Evolutionary conservation across 352 stramenopile species (phyloP), one percentile per base, ranked within the genome.

Genomic region (Thraustochytrium sp.): DNA sequence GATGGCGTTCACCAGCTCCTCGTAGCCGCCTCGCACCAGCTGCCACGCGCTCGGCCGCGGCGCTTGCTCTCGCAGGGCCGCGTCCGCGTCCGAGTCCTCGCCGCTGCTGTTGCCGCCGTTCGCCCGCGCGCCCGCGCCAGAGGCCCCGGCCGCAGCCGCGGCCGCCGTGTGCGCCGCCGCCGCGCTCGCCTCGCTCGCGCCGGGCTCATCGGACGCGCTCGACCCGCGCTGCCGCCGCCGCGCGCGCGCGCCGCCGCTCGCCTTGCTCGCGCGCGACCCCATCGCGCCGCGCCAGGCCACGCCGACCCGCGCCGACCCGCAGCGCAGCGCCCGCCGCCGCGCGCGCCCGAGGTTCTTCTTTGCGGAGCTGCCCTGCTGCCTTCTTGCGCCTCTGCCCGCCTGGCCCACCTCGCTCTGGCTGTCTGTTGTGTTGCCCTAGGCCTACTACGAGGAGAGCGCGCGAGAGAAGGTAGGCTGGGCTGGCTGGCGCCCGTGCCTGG

Each of bases 1-100:
- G 85, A 99, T 98, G 40, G 97, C 92, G 86, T 98, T 95, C 48
- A 98, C 95, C 38, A 98, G 87, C 85, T 98, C 93, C 76, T 95
- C 93, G 89, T 98, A 99, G 42, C 55, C 75, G 21, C 61, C 55
- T 23, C 61, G 55, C 51, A 84, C 23, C 34, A 73, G 49, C 36
- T 84, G 75, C 55, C 61, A 84, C 23, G 26, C 29, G 26, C 59
- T 80, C 38, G 84, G 4, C 8, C 51, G 46, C 42, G 68, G 68
- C 31, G 26, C 31, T 23, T 64, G 34, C 16, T 64, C 68, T 9
- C 31, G 8, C 40, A 62, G 34, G 16, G 38, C 68, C 21, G 18
- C 68, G 13, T 80, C 68, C 36, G 26, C 54, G 29, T 5, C 26
- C 9, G 48, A 23, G 65, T 40, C 40, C 21, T 61, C 31, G 26